Percentiles rank a stretch among this genome's conserved stretches.
Evolutionary conservation across 192 early-diverging fungal genomes (phyloP).

Genomic region (Backusella australiensis): DNA sequence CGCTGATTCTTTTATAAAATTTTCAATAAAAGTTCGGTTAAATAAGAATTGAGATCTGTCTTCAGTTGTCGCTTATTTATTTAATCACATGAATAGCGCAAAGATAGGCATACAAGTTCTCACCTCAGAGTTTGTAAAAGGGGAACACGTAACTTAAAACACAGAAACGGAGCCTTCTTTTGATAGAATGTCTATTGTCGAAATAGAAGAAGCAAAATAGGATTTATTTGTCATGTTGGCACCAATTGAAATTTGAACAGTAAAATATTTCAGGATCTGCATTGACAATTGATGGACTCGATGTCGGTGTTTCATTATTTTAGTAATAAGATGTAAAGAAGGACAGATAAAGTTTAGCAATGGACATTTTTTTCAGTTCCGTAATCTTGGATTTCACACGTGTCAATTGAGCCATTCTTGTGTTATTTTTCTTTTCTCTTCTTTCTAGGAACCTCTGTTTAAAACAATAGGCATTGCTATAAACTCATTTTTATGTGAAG

Average conservation of each 20-base stretch:
- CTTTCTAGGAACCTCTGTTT: not conserved
- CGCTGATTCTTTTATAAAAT: no score
- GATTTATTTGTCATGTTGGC: not conserved
- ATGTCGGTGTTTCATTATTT: not conserved
- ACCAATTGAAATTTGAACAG: not conserved
- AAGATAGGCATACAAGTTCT: no score
- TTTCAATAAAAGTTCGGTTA: not conserved
- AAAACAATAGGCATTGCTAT: not conserved
- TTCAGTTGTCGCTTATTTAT: not conserved
- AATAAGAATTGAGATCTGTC: not conserved
- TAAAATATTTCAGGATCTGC: not conserved
- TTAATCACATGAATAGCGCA: no score
- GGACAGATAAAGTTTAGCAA: not conserved
- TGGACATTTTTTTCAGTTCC: not conserved
- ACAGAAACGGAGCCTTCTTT: not conserved
- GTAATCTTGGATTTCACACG: not conserved
- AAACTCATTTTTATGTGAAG: not conserved
- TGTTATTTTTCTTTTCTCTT: no score
- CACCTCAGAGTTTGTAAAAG: no score
- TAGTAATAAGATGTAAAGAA: not conserved
- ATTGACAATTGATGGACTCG: not conserved
- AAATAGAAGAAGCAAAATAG: not conserved
- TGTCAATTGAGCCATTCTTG: not conserved
- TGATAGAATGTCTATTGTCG: not conserved
- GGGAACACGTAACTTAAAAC: not conserved